Percentiles rank a stretch among this genome's conserved stretches.
phyloP scores from a whole-genome alignment of 331 rosid genomes.

The Arachis monticola region DNA sequence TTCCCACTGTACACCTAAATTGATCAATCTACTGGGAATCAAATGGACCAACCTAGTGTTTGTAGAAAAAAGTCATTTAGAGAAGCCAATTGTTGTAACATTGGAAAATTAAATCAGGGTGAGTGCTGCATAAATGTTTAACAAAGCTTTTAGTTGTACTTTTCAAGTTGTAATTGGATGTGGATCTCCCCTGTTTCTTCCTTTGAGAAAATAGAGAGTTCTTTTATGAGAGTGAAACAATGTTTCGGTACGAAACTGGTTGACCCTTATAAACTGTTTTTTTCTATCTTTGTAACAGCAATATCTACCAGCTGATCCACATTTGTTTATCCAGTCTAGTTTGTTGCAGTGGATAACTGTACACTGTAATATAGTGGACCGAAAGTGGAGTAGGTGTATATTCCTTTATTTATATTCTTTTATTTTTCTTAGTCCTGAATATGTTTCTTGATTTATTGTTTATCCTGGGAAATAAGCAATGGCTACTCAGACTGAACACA shows the following conservation, averaged over 20 bases:
- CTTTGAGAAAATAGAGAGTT: neutral
- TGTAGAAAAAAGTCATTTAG: no score
- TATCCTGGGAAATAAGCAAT: constrained; percentile 24
- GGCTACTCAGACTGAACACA: constrained; percentile 23
- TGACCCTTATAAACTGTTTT: constrained; percentile 11
- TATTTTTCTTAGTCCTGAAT: constrained; percentile 9
- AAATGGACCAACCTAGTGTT: neutral
- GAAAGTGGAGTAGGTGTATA: neutral
- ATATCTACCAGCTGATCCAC: neutral
- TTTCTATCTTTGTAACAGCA: constrained; percentile 11
- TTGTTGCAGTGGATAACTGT: constrained; percentile 13
- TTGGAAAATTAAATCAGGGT: constrained; percentile 16
- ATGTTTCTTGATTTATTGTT: constrained; percentile 31
- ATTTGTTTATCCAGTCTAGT: constrained; percentile 24
- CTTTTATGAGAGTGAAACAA: constrained; percentile 1
- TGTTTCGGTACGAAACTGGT: constrained; percentile 11
- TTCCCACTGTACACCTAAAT: neutral
- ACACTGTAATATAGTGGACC: constrained; percentile 1
- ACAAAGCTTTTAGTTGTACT: constrained; percentile 17
- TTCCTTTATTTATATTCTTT: neutral
- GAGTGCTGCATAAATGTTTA: constrained; percentile 21
- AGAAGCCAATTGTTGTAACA: neutral
- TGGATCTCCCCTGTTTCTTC: constrained; percentile 10
- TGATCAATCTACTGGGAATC: neutral
- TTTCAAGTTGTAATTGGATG: constrained; percentile 13